Evolutionary conservation across 768 basidiomycete species (phyloP), one percentile per base, ranked within the genome.

Genomic region (Lactarius pseudohatsudake): DNA sequence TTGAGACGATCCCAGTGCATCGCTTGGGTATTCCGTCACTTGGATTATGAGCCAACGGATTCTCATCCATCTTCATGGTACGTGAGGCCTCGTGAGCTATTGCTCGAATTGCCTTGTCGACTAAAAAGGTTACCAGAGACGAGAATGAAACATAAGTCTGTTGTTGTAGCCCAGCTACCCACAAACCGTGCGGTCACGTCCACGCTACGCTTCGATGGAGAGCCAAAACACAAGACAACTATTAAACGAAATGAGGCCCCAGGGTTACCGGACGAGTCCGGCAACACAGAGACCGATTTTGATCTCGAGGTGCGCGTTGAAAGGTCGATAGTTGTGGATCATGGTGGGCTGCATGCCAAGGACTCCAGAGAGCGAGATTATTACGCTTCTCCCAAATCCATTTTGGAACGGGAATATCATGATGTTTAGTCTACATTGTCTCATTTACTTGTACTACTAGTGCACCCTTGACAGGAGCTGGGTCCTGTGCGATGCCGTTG

Each of bases 31-130:
- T 68, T 71, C 74, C 2, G 53, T 74, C 30, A 75, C 76, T 20
- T 78, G 76, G 77, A 77, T 77, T 64, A 77, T 74, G 77, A 75
- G 74, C 63, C 77, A 78, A 62, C 72, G 74, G 10, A 72, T 78
- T 65, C 72, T 78, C 59, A 74, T 76, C 54, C 76, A 77, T 47
- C 69, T 77, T 15, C 75, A 73, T 26, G 73, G 77, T 77, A 67
- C 64, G 74, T 64, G 18, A 32, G 28, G 73, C 77, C 76, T 67
- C 64, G 74, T 64, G 20, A 32, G 28, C 45, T 10, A 53, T 30
- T 4, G n/a, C 50, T 16, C 18, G 13, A 40, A 16, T 38, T 7
- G 22, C 3, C 22, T 30, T 18, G n/a, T 32, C 43, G 28, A 50
- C 57, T 16, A n/a, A 43, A 56, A 13, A 6, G 36, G 7, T 36